A percentile compares a stretch with the other conserved stretches of the same genome.
Evolutionary conservation across 75 land plant species (phyloP).

Genomic region (Sequoiadendron giganteum): DNA sequence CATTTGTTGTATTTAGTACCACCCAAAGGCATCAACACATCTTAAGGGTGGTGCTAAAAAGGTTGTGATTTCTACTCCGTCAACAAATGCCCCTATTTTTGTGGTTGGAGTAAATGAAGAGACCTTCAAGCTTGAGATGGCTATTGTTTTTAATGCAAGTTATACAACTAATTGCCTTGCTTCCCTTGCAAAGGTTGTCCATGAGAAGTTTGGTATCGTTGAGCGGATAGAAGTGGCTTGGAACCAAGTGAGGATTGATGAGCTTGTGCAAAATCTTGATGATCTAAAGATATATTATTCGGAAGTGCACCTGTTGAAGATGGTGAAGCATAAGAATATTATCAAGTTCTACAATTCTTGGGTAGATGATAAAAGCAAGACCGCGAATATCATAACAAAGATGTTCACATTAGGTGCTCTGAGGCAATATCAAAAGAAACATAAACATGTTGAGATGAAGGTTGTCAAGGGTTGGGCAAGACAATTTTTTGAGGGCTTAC

Average conservation of each 20-base stretch:
- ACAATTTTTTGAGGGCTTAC: constrained; percentile 54
- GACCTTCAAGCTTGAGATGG: no score
- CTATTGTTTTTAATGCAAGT: no score
- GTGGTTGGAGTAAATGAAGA: constrained; percentile 91
- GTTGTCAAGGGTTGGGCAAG: constrained; percentile 61
- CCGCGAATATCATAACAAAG: constrained; percentile 58
- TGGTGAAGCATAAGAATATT: constrained; percentile 49
- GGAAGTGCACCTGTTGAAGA: constrained; percentile 51
- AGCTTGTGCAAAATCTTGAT: constrained; percentile 39
- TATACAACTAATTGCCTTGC: no score
- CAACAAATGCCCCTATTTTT: constrained; percentile 98
- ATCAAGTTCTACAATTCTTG: constrained; percentile 47
- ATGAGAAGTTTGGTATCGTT: no score
- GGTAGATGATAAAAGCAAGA: constrained; percentile 41
- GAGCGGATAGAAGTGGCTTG: constrained; percentile 67
- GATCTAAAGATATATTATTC: constrained; percentile 57
- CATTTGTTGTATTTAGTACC: constrained; percentile 93
- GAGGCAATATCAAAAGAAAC: constrained; percentile 45
- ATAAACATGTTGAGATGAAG: constrained; percentile 55
- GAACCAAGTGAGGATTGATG: constrained; percentile 60
- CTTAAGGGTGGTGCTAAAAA: constrained; percentile 98
- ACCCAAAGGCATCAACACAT: no score
- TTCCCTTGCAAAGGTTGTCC: no score
- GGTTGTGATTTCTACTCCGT: constrained; percentile 95
- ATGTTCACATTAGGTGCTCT: constrained; percentile 48